Percentiles rank a stretch among this genome's conserved stretches.
Evolutionary conservation across 495 filamentous ascomycete species (phyloP).

Genomic region (Chaetomium fimeti): DNA sequence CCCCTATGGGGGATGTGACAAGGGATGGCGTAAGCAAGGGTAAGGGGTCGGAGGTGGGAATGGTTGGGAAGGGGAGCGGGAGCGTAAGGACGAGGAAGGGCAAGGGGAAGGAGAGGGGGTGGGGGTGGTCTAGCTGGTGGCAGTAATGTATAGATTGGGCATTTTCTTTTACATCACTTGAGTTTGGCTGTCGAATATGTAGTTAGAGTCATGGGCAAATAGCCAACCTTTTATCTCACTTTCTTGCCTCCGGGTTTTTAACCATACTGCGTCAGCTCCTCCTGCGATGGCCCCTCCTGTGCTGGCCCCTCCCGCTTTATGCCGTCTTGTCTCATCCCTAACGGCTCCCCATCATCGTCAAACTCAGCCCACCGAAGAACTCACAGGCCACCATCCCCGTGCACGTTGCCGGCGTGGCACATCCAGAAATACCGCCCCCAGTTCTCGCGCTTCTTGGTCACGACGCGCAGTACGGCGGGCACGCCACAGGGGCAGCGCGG

Average conservation of each 20-base stretch:
- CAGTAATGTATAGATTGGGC: constrained; percentile 1
- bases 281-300: not conserved
- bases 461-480: constrained; percentile 72
- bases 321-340: constrained; percentile 48
- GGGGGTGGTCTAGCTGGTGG: constrained; percentile 30
- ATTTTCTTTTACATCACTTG: not conserved
- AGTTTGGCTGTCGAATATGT: not conserved
- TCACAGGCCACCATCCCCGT: constrained; percentile 72
- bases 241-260: not conserved
- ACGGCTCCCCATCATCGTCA: constrained; percentile 78
- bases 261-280: too few species aligned
- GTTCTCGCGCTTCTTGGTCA: constrained; percentile 71
- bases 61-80: constrained; percentile 1
- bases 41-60: not conserved
- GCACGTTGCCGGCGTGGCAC: constrained; percentile 76
- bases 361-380: constrained; percentile 88
- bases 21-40: not conserved
- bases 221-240: not conserved
- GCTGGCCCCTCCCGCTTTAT: not conserved
- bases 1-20: not conserved
- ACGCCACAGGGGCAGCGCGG: constrained; percentile 65
- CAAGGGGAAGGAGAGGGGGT: constrained; percentile 24
- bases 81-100: constrained; percentile 16
- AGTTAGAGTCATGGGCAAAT: not conserved
- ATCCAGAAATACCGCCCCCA: constrained; percentile 89